Evolutionary conservation across 169 alveolate species (phyloP), one percentile per base, ranked within the genome.

Genomic region (Eimeria sp.): DNA sequence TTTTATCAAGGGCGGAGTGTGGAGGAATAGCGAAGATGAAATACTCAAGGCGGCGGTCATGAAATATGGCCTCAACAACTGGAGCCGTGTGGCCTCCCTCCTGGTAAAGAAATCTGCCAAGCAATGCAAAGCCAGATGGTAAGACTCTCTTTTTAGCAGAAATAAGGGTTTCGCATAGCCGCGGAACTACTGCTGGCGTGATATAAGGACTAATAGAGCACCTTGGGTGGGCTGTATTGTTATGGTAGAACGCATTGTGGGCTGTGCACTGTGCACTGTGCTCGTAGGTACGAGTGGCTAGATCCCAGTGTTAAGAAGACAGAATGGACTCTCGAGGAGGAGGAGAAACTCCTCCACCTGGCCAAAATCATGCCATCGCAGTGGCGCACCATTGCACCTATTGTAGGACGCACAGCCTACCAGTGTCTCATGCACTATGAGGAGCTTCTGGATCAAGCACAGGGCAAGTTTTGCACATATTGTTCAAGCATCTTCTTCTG

Each of bases 1-100:
- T 89, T 98, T 99, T 95, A 97, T 98, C 18, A 99, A 99, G 97
- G 99, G 99, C 51, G 99, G 99, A 22, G 99, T 99, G 87, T 99
- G 99, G 99, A 99, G 99, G 97, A 99, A 99, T 98, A 98, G 99
- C 91, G 99, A 99, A 98, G 99, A 99, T 98, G 99, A 99, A 97
- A 99, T 99, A 89, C 99, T 99, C 92, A 99, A 99, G 98, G 99
- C 99, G 11, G 99, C 99, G 30, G 99, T 99, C 67, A 99, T 99
- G 99, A 99, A 99, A 97, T 99, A 99, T 97, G 99, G 99, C 67
- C 98, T 99, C 43, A 99, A 99, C 98, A 99, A 99, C 98, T 99
- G 99, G 99, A 98, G 99, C 7, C 97, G 99, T 72, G 99, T 99
- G 47, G 99, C 99, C 13, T 99, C 99, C 54, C 98, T 99, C 43